Evolutionary conservation across 495 filamentous ascomycete genomes (phyloP).

Genomic region (Penicillium parvum): DNA sequence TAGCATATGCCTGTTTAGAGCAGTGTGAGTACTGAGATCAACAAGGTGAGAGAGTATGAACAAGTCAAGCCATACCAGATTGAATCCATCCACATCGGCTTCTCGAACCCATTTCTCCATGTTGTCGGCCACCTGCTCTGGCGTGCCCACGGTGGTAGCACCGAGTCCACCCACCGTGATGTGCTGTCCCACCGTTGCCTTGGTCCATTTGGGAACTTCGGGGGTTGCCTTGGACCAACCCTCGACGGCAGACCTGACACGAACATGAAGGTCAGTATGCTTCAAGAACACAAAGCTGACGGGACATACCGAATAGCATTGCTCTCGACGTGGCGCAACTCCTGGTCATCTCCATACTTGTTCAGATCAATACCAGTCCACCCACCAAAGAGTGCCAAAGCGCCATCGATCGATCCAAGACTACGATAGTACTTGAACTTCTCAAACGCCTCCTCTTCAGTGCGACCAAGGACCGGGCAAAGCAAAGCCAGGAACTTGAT

Average conservation of each 20-base stretch:
- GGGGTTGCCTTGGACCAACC: conserved; percentile 45
- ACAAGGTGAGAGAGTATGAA: not conserved
- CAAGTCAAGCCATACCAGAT: conserved; percentile 43
- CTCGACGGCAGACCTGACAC: conserved; percentile 42
- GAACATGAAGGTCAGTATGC: not conserved
- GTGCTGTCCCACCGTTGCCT: conserved; percentile 56
- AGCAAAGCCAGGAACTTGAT: conserved; percentile 53
- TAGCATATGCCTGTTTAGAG: conserved; percentile 46
- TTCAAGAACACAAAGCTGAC: not conserved
- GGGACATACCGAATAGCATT: conserved; percentile 53
- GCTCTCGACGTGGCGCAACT: conserved; percentile 55
- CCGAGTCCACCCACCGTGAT: conserved; percentile 59
- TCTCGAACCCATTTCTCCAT: conserved; percentile 59
- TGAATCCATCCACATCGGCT: conserved; percentile 63
- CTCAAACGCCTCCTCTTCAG: conserved; percentile 49
- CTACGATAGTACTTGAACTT: conserved; percentile 49
- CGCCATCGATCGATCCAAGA: conserved; percentile 50
- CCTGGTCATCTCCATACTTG: conserved; percentile 51
- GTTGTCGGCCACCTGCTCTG: conserved; percentile 54
- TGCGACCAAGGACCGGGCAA: conserved; percentile 48
- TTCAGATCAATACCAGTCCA: conserved; percentile 55
- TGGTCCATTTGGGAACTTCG: conserved; percentile 57
- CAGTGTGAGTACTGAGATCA: conserved; percentile 1
- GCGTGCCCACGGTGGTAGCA: conserved; percentile 50
- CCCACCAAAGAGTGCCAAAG: conserved; percentile 53